Conservation (phyloP, 2,329 filamentous ascomycete genomes). For the Calonectria fujianensis region DNA sequence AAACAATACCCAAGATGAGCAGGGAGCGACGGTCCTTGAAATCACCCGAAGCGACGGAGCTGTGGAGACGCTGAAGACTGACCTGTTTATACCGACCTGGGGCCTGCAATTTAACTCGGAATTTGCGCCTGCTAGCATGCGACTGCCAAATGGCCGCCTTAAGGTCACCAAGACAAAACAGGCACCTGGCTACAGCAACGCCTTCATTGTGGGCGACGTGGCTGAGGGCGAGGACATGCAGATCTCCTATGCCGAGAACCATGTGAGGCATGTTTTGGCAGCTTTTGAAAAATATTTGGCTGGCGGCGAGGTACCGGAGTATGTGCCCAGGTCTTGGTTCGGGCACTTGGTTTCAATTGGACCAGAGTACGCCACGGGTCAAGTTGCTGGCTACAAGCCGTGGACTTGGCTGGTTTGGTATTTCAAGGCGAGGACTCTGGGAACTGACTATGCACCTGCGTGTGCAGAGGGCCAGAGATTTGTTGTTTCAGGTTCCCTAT, state of each 20-base stretch:
- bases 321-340: conserved; percentile 6
- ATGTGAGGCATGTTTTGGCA: conserved; percentile 4
- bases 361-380: conserved; percentile 3
- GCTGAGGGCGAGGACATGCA: conserved; percentile 64
- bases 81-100: conserved; percentile 33
- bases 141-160: conserved; percentile 11
- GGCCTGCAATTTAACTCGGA: conserved; percentile 31
- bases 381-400: background rate
- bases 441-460: background rate
- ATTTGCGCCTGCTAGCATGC: conserved; percentile 30
- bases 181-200: conserved; percentile 19
- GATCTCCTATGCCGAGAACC: background rate
- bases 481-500: background rate
- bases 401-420: conserved; percentile 14
- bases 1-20: background rate
- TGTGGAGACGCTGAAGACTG: conserved; percentile 20
- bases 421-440: conserved; percentile 5
- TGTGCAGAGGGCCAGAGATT: conserved; percentile 5
- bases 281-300: background rate
- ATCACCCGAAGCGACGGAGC: background rate
- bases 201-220: conserved; percentile 70
- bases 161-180: conserved; percentile 22
- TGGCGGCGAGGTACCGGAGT: background rate
- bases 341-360: conserved; percentile 7
- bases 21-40: background rate